phyloP scores from a whole-genome alignment of 352 stramenopile species.

The Phytophthora ohioensis region DNA sequence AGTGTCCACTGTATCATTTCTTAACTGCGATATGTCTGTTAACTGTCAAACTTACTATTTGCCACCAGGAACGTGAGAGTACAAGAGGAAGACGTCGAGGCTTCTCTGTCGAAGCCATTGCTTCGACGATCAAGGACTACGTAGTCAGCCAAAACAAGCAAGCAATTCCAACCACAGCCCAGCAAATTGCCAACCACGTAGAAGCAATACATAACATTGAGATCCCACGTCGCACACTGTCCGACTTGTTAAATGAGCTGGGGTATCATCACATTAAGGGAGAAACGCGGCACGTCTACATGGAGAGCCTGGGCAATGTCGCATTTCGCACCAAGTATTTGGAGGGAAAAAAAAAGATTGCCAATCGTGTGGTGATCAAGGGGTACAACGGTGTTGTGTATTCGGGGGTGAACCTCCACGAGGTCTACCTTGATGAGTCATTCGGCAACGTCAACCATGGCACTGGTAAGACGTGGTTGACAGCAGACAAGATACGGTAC shows the following conservation, averaged over 20 bases:
- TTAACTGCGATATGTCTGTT: neutral
- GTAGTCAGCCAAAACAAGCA: slow-evolving; percentile 15
- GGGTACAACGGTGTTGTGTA: too few relatives aligned
- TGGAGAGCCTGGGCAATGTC: slow-evolving; percentile 16
- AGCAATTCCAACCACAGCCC: slow-evolving; percentile 20
- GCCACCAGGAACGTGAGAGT: neutral
- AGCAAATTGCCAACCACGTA: slow-evolving; percentile 11
- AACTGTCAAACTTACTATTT: neutral
- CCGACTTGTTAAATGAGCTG: slow-evolving; percentile 10
- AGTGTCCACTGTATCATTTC: neutral
- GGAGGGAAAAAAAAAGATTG: neutral
- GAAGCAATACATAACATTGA: neutral
- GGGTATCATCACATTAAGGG: slow-evolving; percentile 18
- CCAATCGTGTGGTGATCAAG: neutral
- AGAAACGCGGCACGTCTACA: slow-evolving; percentile 31
- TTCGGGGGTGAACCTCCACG: neutral
- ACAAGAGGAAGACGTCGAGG: neutral
- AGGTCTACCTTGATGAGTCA: slow-evolving; percentile 37
- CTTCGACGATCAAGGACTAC: neutral
- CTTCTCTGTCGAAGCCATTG: too few relatives aligned
- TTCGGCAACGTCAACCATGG: slow-evolving; percentile 40
- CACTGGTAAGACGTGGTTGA: slow-evolving; percentile 27
- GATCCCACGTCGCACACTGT: slow-evolving; percentile 4
- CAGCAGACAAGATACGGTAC: slow-evolving; percentile 24
- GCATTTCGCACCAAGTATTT: slow-evolving; percentile 9